Evolutionary conservation across 768 basidiomycete genomes (phyloP).

Genomic region (Pleurotus sapidus): DNA sequence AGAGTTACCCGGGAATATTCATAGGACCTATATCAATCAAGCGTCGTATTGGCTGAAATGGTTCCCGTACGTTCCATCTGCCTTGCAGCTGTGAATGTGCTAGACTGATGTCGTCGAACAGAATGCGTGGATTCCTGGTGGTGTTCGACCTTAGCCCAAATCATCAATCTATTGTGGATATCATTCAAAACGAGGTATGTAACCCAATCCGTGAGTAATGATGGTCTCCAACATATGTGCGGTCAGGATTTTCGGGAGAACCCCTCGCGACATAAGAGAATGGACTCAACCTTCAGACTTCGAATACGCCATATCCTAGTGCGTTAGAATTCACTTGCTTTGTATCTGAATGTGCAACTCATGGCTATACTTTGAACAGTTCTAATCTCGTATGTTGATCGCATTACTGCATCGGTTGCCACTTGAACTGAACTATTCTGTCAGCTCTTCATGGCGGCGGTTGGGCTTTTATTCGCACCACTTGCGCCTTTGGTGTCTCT

Average conservation of each 20-base stretch:
- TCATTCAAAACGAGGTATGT: constrained; percentile 80
- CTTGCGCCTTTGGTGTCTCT: constrained; percentile 77
- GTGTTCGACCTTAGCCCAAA: constrained; percentile 91
- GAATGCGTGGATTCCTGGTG: constrained; percentile 77
- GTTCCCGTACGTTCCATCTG: constrained; percentile 57
- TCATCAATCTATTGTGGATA: constrained; percentile 84
- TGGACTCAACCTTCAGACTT: constrained; percentile 77
- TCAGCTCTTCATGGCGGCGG: constrained; percentile 73
- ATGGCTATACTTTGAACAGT: background rate
- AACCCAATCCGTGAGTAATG: background rate
- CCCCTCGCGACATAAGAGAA: constrained; percentile 75
- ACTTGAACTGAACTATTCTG: background rate
- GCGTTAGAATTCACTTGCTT: constrained; percentile 20
- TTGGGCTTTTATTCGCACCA: constrained; percentile 82
- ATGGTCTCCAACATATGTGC: too few species aligned
- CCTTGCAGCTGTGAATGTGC: background rate
- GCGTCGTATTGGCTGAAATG: constrained; percentile 80
- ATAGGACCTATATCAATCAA: constrained; percentile 77
- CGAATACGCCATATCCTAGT: constrained; percentile 74
- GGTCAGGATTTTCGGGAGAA: constrained; percentile 62
- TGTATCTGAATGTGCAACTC: background rate
- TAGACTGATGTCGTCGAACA: constrained; percentile 18
- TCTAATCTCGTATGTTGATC: constrained; percentile 25
- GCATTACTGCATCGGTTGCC: too few species aligned
- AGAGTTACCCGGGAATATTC: constrained; percentile 65